Conservation (phyloP, 2,329 filamentous ascomycete genomes). For the Plenodomus biglobosus region DNA sequence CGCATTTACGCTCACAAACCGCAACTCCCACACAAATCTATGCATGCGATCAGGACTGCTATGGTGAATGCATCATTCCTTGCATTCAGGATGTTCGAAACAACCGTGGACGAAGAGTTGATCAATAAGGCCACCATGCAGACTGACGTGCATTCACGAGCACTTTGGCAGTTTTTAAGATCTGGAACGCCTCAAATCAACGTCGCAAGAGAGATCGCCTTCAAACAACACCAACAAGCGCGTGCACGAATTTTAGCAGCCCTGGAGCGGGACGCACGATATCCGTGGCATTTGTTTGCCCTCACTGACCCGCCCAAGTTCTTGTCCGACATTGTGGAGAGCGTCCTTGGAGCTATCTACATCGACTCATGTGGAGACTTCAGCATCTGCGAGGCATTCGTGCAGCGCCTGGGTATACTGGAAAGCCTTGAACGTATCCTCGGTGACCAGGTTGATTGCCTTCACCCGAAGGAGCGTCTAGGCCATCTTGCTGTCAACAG, state of each 20-base stretch:
- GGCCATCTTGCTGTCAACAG: slow-evolving; percentile 58
- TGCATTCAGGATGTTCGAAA: slow-evolving; percentile 71
- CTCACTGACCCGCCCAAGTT: slow-evolving; percentile 50
- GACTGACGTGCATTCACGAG: slow-evolving; percentile 32
- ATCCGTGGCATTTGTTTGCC: slow-evolving; percentile 76
- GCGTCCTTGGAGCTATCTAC: slow-evolving; percentile 78
- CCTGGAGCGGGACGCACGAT: slow-evolving; percentile 56
- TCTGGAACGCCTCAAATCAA: slow-evolving; percentile 56
- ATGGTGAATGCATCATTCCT: slow-evolving; percentile 81
- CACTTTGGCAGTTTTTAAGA: slow-evolving; percentile 72
- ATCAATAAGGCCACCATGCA: slow-evolving; percentile 37
- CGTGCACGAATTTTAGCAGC: slow-evolving; percentile 53
- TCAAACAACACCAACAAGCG: slow-evolving; percentile 53
- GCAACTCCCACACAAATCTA: slow-evolving; percentile 57
- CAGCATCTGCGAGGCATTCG: slow-evolving; percentile 58
- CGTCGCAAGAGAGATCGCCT: slow-evolving; percentile 49
- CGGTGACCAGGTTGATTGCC: slow-evolving; percentile 52
- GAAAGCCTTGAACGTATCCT: slow-evolving; percentile 64
- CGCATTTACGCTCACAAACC: slow-evolving; percentile 58
- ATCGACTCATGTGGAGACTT: slow-evolving; percentile 60
- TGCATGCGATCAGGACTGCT: slow-evolving; percentile 75
- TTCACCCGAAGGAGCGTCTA: slow-evolving; percentile 68
- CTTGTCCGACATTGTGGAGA: slow-evolving; percentile 66
- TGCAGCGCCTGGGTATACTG: slow-evolving; percentile 67
- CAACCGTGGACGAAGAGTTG: slow-evolving; percentile 42